Evolutionary conservation across 2,329 filamentous ascomycete species (phyloP).

Genomic region (Epichloe sp.): DNA sequence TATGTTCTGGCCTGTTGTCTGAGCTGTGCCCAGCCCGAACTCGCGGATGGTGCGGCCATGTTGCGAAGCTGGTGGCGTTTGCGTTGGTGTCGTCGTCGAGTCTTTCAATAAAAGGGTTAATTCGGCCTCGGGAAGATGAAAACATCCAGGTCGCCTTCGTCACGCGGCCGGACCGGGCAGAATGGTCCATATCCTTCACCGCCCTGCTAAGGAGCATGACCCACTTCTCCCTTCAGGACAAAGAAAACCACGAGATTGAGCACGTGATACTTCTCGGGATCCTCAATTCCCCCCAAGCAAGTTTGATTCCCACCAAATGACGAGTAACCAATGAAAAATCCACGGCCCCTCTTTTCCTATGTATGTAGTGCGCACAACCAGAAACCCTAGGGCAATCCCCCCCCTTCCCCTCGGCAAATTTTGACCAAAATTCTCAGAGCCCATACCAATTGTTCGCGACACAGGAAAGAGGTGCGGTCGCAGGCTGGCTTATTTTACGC

Average conservation of each 20-base stretch:
- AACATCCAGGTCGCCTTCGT: background rate
- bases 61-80: conserved; percentile 2
- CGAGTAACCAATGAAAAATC: conserved; percentile 4
- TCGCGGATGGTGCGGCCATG: conserved; percentile 42
- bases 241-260: background rate
- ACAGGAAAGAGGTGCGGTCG: conserved; percentile 21
- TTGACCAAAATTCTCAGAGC: conserved; percentile 19
- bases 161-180: background rate
- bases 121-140: background rate
- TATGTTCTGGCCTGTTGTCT: conserved; percentile 81
- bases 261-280: conserved; percentile 15
- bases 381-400: conserved; percentile 26
- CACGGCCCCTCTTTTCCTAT: background rate
- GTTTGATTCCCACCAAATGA: background rate
- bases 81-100: background rate
- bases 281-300: background rate
- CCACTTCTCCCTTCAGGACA: background rate
- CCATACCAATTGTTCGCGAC: conserved; percentile 18
- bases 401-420: conserved; percentile 21
- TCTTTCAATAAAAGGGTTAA: background rate
- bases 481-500: conserved; percentile 21
- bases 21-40: conserved; percentile 77
- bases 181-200: background rate
- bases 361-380: conserved; percentile 11
- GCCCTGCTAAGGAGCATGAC: background rate